Evolutionary conservation across 495 filamentous ascomycete species (phyloP), one percentile per base, ranked within the genome.

Genomic region (Thermochaetoides thermophila): DNA sequence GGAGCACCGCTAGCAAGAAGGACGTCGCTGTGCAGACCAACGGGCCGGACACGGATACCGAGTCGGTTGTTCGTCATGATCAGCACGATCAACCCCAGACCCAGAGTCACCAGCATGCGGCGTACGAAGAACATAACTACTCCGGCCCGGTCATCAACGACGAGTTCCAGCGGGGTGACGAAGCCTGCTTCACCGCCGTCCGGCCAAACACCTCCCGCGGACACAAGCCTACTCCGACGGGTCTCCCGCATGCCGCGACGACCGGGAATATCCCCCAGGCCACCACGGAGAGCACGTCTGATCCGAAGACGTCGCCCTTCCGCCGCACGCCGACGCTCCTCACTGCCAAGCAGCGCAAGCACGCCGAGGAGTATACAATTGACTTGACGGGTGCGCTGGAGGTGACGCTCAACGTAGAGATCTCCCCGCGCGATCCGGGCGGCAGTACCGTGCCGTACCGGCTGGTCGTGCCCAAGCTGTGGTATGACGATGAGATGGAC

Each of bases 381-480:
- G 69, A 91, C 41, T 63, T 92, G 0, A 62, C 81, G 40, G 75
- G 75, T 26, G 85, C 83, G 2, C 61, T 97, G 15, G 84, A 93
- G 32, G 73, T 97, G 17, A 76, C 68, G 7, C 53, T 97, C 17
- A 87, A 91, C 43, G 71, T 89, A 44, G 89, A 97, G 58, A 71
- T 95, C 42, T 81, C 73, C 43, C 72, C 78, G 17, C 69, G 71
- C 37, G 83, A 96, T 45, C 89, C 91, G 0, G 69, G 77, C 0
- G 91, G 89, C n/a, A 79, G 78, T 43, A 97, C 89, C 2, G 69
- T 72, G 27, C 79, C 84, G 19, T 97, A 97, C 51, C 67, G 85
- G 14, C 53, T 96, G 16, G 68, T 95, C 0, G 77, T 97, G 8
- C 89, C 89, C 5, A 71, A 71, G 34, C 59, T 97, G 17, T 69